Percentiles rank a stretch among this genome's conserved stretches.
phyloP scores from a whole-genome alignment of 208 protist species.

The Trypanosoma scelopori region DNA sequence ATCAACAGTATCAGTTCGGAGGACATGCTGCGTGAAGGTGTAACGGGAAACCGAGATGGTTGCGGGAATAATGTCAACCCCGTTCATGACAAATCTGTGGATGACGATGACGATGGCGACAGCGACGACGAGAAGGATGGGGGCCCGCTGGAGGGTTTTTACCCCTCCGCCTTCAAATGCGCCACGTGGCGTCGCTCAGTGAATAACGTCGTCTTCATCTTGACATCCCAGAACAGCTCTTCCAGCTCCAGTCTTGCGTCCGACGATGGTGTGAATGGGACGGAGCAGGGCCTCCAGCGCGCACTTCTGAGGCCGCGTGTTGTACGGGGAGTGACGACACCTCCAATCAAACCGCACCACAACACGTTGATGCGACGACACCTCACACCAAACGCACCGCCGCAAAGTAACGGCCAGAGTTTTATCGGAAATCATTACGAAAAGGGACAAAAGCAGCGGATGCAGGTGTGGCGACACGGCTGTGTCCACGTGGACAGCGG shows the following conservation, averaged over 20 bases:
- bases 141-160: constrained; percentile 43
- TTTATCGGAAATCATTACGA: neutral
- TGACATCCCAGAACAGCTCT: constrained; percentile 29
- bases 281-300: neutral
- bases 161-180: constrained; percentile 36
- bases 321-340: neutral
- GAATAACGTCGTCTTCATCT: constrained; percentile 43
- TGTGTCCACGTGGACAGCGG: neutral
- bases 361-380: constrained; percentile 3
- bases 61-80: neutral
- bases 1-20: neutral
- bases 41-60: neutral
- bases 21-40: neutral
- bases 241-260: neutral
- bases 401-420: neutral
- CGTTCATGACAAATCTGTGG: constrained; percentile 17
- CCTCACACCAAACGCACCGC: neutral
- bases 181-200: constrained; percentile 15
- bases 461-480: neutral
- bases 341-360: neutral
- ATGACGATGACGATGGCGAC: constrained; percentile 29
- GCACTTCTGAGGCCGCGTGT: neutral
- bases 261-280: neutral
- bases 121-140: constrained; percentile 38
- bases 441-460: neutral